Percentiles rank a stretch among this genome's conserved stretches.
Conservation (phyloP, 108 stramenopile species). For the Nannochloropsis oceanica region DNA sequence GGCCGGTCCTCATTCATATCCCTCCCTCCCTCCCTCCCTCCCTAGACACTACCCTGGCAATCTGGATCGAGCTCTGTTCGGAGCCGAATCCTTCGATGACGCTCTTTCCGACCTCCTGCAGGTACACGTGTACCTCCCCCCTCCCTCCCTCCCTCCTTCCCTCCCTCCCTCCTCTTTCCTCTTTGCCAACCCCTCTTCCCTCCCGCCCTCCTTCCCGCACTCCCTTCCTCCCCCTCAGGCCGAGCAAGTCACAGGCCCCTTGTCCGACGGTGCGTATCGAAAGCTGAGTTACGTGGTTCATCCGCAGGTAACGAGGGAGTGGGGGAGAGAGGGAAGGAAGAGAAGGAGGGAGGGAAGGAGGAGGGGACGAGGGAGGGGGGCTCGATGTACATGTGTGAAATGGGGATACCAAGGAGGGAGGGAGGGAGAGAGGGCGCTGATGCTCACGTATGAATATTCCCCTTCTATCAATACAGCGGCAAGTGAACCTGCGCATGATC, state of each 20-base stretch:
- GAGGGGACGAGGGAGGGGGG: no score
- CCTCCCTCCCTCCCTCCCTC: not conserved
- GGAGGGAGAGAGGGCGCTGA: not conserved
- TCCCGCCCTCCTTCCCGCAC: not conserved
- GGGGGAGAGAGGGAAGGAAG: not conserved
- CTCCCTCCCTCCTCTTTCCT: not conserved
- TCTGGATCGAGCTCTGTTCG: not conserved
- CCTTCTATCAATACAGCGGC: not conserved
- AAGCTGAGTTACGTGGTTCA: not conserved
- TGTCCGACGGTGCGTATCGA: not conserved
- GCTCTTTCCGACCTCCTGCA: not conserved
- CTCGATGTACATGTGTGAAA: no score
- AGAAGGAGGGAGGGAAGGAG: not conserved
- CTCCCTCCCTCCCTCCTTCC: not conserved
- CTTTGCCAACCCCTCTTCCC: not conserved
- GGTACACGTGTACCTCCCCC: not conserved
- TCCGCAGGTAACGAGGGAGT: not conserved
- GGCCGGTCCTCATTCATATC: not conserved
- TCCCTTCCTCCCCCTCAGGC: not conserved
- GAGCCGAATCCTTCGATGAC: not conserved
- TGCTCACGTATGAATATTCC: not conserved
- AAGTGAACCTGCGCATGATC: slow-evolving; percentile 25
- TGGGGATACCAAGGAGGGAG: no score
- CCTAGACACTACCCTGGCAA: not conserved
- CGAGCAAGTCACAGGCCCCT: not conserved